These are phyloP conservation scores for Takashimella koratensis DNA, from an alignment of 1,284 basidiomycete genomes.

Conservation along the genomic window DNA sequence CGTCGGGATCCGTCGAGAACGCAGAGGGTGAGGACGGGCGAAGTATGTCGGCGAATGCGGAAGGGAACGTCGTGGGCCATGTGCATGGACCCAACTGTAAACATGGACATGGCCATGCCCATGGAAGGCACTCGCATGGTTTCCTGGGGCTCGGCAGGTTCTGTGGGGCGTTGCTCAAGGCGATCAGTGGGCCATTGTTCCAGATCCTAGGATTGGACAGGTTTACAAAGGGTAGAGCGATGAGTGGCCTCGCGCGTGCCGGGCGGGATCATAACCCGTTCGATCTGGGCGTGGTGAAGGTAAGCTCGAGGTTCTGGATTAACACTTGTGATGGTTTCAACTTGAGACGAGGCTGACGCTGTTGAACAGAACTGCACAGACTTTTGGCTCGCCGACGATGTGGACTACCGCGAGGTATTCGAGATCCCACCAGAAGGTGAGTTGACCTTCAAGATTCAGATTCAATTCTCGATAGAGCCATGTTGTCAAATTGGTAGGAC, in stretches of 20 bases:
- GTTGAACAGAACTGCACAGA: constrained; percentile 73
- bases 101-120: constrained; percentile 24
- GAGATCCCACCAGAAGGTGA: constrained; percentile 77
- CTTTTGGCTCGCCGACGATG: constrained; percentile 87
- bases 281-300: constrained; percentile 69
- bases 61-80: constrained; percentile 4
- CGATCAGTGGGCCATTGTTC: constrained; percentile 55
- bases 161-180: constrained; percentile 22
- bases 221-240: constrained; percentile 85
- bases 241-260: constrained; percentile 64
- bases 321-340: background rate
- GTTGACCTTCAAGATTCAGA: no score
- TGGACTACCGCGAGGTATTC: constrained; percentile 85
- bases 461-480: no score
- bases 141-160: constrained; percentile 31
- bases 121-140: constrained; percentile 46
- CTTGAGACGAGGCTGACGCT: background rate
- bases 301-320: constrained; percentile 20
- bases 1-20: constrained; percentile 30
- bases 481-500: no score
- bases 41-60: background rate
- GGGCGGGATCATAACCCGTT: constrained; percentile 83
- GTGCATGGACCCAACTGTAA: constrained; percentile 21
- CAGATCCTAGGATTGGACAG: constrained; percentile 86
- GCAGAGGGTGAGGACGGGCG: constrained; percentile 10